These are phyloP conservation scores for Zymoseptoria brevis DNA, from an alignment of 2,329 filamentous ascomycete species.

Conservation along the genomic window DNA sequence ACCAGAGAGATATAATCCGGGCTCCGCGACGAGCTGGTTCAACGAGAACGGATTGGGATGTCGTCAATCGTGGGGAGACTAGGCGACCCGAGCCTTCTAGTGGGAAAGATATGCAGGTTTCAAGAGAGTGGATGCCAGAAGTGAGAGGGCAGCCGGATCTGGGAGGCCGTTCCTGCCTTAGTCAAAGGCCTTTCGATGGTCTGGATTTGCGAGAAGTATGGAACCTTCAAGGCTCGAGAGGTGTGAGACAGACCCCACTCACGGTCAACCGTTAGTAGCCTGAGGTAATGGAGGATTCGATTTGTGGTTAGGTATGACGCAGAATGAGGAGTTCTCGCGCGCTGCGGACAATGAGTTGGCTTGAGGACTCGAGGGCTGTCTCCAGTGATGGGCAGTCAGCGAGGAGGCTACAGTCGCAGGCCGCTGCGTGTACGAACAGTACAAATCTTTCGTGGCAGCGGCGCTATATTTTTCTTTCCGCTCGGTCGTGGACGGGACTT, in stretches of 20 bases:
- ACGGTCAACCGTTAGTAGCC: background rate
- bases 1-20: conserved; percentile 13
- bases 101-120: conserved; percentile 12
- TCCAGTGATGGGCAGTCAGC: background rate
- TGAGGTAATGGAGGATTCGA: background rate
- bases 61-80: conserved; percentile 12
- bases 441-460: too few relatives aligned
- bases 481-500: background rate
- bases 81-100: conserved; percentile 6
- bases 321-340: background rate
- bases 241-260: background rate
- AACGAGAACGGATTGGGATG: conserved; percentile 13
- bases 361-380: background rate
- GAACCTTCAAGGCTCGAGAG: conserved; percentile 2
- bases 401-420: background rate
- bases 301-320: background rate
- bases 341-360: background rate
- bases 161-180: conserved; percentile 3
- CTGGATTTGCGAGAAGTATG: conserved; percentile 12
- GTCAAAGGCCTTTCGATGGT: background rate
- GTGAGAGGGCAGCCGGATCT: conserved; percentile 10
- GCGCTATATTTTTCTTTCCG: background rate
- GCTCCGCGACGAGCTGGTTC: conserved; percentile 14
- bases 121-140: conserved; percentile 14
- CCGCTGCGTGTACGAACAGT: background rate